Evolutionary conservation across 495 filamentous ascomycete species (phyloP), one percentile per base, ranked within the genome.

Genomic region (Aspergillus saccharolyticus): DNA sequence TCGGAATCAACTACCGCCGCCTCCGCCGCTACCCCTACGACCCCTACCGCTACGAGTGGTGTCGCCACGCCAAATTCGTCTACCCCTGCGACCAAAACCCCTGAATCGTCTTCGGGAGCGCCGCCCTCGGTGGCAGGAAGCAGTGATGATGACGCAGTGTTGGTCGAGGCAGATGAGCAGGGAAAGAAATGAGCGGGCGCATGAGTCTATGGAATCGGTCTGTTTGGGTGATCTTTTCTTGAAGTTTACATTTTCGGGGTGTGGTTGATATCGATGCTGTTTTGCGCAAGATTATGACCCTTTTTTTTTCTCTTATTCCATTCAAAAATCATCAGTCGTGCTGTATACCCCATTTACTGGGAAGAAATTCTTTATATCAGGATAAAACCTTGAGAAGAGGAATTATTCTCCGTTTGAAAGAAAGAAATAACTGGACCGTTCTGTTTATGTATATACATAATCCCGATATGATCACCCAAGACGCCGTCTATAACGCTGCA

Each of bases 91-190:
- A 53, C 22, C 2, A 62, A 64, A 33, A 59, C 61, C 8, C 54
- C 52, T 12, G 56, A 56, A 15, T 52, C 64, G 0, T 44, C 59
- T 44, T 24, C 53, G n/a, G 52, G 46, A 10, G 57, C 53, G 19
- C 59, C 65, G 6, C 50, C 67, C 14, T 63, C 71, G 18, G 64
- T 76, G 39, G 60, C 65, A 24, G 74, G 62, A 7, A 89, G 86
- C 12, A 89, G 86, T 65, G 90, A 95, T 69, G 91, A 96, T 59
- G 92, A 96, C 72, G 82, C 85, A 43, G 90, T 95, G 16, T 70
- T 96, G 57, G 90, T 96, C 42, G 90, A 95, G 64, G 81, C 79
- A 15, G 84, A 85, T 55, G 81, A 82, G 0, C 83, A 86, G 14
- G 68, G 72, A 69, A 52, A 78, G 70, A 53, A 79, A 30, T 88